A percentile compares a stretch with the other conserved stretches of the same genome.
Conservation (phyloP, 257 asterid species). For the Nemophila menziesii region DNA sequence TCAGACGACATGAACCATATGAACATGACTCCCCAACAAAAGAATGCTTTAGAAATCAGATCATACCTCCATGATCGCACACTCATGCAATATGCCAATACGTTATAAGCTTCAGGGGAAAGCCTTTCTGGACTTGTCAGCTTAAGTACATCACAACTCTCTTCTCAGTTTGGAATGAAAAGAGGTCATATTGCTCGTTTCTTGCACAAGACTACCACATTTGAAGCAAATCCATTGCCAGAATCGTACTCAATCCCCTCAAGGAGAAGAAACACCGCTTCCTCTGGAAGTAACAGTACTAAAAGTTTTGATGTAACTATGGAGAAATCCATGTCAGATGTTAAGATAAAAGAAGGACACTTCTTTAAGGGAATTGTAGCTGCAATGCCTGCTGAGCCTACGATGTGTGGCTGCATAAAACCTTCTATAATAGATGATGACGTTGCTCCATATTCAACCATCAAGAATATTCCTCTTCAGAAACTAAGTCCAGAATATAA, state of each 20-base stretch:
- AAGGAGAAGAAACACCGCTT: conserved; percentile 20
- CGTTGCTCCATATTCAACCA: conserved; percentile 55
- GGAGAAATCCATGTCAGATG: conserved; percentile 56
- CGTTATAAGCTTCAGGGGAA: conserved; percentile 42
- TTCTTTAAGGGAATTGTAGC: conserved; percentile 68
- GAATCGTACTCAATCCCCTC: conserved; percentile 20
- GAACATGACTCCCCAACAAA: conserved; percentile 36
- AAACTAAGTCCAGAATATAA: conserved; percentile 57
- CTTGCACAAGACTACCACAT: conserved; percentile 32
- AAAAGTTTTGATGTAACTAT: conserved; percentile 21
- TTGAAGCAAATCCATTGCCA: conserved; percentile 27
- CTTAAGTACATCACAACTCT: conserved; percentile 32
- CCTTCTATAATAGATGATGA: conserved; percentile 46
- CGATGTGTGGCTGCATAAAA: conserved; percentile 64
- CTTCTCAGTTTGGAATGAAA: conserved; percentile 48
- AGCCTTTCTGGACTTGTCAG: conserved; percentile 48
- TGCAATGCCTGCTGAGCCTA: conserved; percentile 55
- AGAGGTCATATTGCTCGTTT: conserved; percentile 72
- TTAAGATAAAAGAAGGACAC: conserved; percentile 55
- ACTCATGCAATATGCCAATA: conserved; percentile 56
- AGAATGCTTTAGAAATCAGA: conserved; percentile 74
- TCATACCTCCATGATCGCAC: conserved; percentile 70
- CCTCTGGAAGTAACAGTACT: conserved; percentile 29
- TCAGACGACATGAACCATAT: conserved; percentile 54
- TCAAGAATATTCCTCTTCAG: conserved; percentile 56